Conservation (phyloP, 2,329 filamentous ascomycete genomes). For the Colletotrichum sansevieriae region DNA sequence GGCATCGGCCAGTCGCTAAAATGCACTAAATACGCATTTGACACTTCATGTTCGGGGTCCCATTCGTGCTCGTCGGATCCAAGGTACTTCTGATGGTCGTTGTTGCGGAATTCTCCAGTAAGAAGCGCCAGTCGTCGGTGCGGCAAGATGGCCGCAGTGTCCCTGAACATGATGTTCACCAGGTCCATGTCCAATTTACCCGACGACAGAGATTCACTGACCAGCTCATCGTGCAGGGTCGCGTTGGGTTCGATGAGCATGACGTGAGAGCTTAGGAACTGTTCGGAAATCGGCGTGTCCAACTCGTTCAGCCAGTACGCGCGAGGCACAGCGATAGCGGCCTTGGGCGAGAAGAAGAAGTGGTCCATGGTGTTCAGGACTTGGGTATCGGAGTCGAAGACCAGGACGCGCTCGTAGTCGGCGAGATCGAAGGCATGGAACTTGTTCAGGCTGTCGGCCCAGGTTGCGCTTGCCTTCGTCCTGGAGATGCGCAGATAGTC, state of each 20-base stretch:
- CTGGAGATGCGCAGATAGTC: constrained; percentile 25
- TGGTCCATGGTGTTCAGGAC: constrained; percentile 76
- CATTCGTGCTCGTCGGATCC: constrained; percentile 66
- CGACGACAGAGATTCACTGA: constrained; percentile 55
- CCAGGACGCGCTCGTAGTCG: constrained; percentile 64
- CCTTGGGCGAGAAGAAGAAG: constrained; percentile 74
- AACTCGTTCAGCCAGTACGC: constrained; percentile 75
- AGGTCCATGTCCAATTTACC: constrained; percentile 76
- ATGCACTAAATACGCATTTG: constrained; percentile 75
- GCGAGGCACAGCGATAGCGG: constrained; percentile 75
- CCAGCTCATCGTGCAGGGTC: constrained; percentile 47
- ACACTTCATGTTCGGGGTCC: constrained; percentile 65
- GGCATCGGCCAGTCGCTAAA: constrained; percentile 80
- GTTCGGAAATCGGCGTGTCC: constrained; percentile 59
- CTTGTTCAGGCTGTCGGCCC: constrained; percentile 76
- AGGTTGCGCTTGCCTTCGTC: constrained; percentile 56
- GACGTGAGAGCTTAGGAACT: constrained; percentile 63
- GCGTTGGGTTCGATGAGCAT: constrained; percentile 66
- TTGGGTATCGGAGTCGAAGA: constrained; percentile 73
- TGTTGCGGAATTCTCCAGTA: constrained; percentile 71
- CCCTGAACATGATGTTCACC: constrained; percentile 71
- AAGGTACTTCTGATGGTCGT: constrained; percentile 61
- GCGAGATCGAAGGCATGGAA: constrained; percentile 77
- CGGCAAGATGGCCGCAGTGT: constrained; percentile 71
- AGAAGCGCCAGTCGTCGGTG: constrained; percentile 73